Base-by-base conservation (phyloP, 2,329 filamentous ascomycete species). In the Penicillium sp. region DNA sequence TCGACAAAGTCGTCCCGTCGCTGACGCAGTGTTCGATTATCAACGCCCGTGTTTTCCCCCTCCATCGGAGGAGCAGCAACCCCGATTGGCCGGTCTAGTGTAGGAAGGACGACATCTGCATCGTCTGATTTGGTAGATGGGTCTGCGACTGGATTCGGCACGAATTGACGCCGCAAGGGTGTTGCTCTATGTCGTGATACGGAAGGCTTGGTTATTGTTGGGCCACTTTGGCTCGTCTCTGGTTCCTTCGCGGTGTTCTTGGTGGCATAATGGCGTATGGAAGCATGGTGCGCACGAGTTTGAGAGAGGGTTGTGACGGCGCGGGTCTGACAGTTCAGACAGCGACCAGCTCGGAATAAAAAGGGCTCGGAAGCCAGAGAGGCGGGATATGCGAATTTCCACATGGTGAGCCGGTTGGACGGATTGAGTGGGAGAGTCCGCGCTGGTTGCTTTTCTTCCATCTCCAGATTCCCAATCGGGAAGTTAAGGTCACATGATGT, bases 21-120 rank as follows among this genome's bases (percentile, higher is more conserved):
- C 65, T 95, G 73, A 44, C 71, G 71, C 45, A 84, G 62, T 1
- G 80, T 74, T 27, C 89, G 79, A 12, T 52, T 57, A 54, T 93
- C 85, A 44, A 84, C 63, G 36, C 88, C 88, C 1, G 80, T 82
- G 66, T 96, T 95, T 62, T 96, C 81, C 42, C 87, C 87, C 9
- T 77, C 67, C 41, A 73, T 67, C 0, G 92, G 92, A 2, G 88
- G 84, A 25, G 77, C 67, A 8, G 74, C 72, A 65, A 94, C 79
- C 45, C 92, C 92, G 50, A 98, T 90, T 10, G 92, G 90, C 25
- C 86, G 79, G 26, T 71, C 69, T 37, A 82, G 70, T 1, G 69
- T 69, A 32, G 71, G 69, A 6, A 75, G 76, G 5, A 67, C 64
- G 56, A 75, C 75, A 32, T 72, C 66, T 44, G 61, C 52, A 30